A percentile compares a stretch with the other conserved stretches of the same genome.
Conservation (phyloP, 257 asterid genomes). For the Eucommia ulmoides region DNA sequence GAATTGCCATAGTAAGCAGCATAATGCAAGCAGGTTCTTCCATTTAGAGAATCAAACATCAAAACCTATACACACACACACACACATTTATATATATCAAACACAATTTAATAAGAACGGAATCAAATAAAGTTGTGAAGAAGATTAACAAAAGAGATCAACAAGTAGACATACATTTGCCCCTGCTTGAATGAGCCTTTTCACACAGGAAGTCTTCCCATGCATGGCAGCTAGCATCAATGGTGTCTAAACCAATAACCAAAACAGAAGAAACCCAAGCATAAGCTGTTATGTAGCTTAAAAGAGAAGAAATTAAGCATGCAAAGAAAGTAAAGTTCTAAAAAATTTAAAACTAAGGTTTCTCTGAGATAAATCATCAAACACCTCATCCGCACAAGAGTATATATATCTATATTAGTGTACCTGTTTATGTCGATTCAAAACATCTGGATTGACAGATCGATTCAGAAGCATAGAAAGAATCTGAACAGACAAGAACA, state of each 20-base stretch:
- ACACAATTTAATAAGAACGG: neutral
- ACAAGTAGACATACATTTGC: constrained; percentile 45
- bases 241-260: constrained; percentile 50
- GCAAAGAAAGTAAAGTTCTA: neutral
- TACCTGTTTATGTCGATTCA: constrained; percentile 80
- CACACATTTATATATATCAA: neutral
- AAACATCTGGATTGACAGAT: constrained; percentile 46
- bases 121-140: neutral
- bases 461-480: constrained; percentile 63
- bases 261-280: constrained; percentile 8
- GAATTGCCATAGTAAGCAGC: constrained; percentile 1
- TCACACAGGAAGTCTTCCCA: constrained; percentile 56
- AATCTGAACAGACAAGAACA: constrained; percentile 30
- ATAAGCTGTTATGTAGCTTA: constrained; percentile 4
- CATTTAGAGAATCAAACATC: constrained; percentile 29
- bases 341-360: neutral
- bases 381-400: neutral
- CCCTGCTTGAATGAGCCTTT: constrained; percentile 60
- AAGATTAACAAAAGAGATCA: neutral
- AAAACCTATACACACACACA: constrained; percentile 31
- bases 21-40: constrained; percentile 1
- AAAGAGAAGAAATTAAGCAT: constrained; percentile 4
- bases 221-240: constrained; percentile 82
- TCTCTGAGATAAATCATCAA: neutral
- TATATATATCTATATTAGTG: neutral